A percentile compares a stretch with the other conserved stretches of the same genome.
Conservation (phyloP, 2,329 filamentous ascomycete genomes). For the Penicillium expansum region DNA sequence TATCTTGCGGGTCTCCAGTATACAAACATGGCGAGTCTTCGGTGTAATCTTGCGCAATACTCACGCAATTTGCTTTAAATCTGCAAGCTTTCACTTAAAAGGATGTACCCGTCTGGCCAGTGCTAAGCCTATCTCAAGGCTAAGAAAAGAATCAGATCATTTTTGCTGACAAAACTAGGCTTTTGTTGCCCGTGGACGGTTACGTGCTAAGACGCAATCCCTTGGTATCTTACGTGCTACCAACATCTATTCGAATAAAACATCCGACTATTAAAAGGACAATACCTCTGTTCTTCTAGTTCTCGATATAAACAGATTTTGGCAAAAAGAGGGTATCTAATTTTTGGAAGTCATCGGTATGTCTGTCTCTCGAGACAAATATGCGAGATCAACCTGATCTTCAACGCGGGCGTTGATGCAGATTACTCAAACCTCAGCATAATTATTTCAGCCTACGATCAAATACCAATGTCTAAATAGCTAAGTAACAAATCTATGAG, state of each 20-base stretch:
- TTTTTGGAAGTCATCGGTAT: neutral
- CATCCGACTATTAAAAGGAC: neutral
- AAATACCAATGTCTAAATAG: neutral
- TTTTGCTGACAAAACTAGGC: neutral
- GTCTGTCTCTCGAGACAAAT: neutral
- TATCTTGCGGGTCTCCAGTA: neutral
- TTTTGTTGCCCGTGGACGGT: neutral
- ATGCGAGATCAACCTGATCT: too few relatives aligned
- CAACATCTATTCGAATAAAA: too few relatives aligned
- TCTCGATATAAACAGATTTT: neutral
- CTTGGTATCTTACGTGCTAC: neutral
- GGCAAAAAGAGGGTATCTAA: neutral
- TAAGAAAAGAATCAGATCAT: neutral
- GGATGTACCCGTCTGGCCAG: neutral
- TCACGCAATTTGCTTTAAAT: neutral
- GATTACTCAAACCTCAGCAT: neutral
- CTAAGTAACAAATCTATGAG: neutral
- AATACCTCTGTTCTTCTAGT: rapidly evolving
- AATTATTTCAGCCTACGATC: too few relatives aligned
- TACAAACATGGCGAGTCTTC: neutral
- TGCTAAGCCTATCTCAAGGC: neutral
- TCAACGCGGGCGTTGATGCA: neutral
- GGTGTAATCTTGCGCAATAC: neutral
- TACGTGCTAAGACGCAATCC: slow-evolving; percentile 6
- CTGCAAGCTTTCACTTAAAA: neutral